These are phyloP conservation scores for Brassica cretica DNA, from an alignment of 345 rosid species.

Conservation along the genomic window DNA sequence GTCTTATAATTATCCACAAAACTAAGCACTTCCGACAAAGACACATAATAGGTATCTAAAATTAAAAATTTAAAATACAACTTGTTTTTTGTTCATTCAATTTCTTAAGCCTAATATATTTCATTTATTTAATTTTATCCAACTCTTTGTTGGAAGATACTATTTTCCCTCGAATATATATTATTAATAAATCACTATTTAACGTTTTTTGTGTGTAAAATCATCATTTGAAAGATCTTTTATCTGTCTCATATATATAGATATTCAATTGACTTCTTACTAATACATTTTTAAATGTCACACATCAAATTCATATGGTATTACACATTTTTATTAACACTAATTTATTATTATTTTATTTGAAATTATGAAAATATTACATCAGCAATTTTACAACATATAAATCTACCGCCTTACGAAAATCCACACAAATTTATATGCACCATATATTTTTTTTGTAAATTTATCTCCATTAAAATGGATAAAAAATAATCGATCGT, in stretches of 20 bases:
- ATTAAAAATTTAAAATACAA: not conserved
- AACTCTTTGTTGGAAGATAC: not conserved
- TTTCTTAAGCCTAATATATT: not conserved
- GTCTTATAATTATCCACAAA: not conserved
- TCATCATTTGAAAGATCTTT: not conserved
- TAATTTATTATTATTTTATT: not conserved
- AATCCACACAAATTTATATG: not conserved
- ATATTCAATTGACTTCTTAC: not conserved
- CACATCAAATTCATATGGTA: not conserved
- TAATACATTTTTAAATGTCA: not conserved
- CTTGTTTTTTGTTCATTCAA: not conserved
- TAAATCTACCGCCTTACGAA: not conserved
- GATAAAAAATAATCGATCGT: not conserved
- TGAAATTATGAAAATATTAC: not conserved
- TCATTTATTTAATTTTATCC: not conserved
- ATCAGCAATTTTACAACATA: not conserved
- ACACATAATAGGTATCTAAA: not conserved
- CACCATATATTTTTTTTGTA: not conserved
- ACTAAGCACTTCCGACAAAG: not conserved
- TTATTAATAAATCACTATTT: not conserved
- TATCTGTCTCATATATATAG: not conserved
- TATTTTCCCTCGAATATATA: not conserved
- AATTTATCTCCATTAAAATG: not conserved
- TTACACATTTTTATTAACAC: not conserved
- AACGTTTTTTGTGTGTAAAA: not conserved